phyloP scores from a whole-genome alignment of 2,329 filamentous ascomycete species.

The Pseudogymnoascus sp. region DNA sequence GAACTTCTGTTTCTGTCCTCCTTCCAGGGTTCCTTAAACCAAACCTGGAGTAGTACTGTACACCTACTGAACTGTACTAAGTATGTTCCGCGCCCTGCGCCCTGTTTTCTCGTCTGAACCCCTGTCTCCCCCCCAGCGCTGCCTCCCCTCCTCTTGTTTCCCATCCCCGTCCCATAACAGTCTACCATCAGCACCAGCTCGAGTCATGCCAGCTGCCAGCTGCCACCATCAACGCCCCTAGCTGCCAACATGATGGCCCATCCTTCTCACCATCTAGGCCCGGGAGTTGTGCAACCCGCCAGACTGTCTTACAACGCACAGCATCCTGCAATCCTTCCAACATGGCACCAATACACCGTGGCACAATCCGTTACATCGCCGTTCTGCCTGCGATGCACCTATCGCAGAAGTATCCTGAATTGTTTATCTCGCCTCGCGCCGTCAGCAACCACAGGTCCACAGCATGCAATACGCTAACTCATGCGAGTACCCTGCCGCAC shows the following conservation, averaged over 20 bases:
- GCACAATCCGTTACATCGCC: neutral
- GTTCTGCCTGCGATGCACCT: neutral
- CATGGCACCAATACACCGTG: neutral
- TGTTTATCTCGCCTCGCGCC: neutral
- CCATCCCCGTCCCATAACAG: neutral
- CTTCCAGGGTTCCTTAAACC: neutral
- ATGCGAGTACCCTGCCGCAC: neutral
- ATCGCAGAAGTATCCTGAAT: neutral
- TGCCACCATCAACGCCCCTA: neutral
- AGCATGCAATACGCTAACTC: neutral
- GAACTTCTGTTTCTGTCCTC: neutral
- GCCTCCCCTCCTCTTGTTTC: neutral
- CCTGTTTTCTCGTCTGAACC: neutral
- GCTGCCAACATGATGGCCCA: neutral
- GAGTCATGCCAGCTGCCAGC: neutral
- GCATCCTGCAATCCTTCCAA: neutral
- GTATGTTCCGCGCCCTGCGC: neutral
- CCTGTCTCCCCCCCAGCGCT: neutral
- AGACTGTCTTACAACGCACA: neutral
- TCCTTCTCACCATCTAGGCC: neutral
- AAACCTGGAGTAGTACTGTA: neutral
- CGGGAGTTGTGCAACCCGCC: neutral
- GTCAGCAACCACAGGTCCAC: conserved; percentile 4
- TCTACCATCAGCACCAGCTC: neutral
- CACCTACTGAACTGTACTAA: neutral